Conservation (phyloP, 768 basidiomycete species). For the Xerocomus potaroensis region DNA sequence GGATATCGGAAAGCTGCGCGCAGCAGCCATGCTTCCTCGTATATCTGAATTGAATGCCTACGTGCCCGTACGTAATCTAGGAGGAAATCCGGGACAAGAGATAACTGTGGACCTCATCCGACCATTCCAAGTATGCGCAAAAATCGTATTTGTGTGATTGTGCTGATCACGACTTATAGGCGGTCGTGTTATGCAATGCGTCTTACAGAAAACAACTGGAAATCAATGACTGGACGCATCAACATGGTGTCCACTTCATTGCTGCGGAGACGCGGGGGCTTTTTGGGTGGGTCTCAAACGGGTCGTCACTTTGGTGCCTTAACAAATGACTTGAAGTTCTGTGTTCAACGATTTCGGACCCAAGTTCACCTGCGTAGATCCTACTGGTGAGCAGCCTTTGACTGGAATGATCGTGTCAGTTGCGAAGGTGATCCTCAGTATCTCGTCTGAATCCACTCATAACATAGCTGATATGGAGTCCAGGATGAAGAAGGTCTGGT, state of each 20-base stretch:
- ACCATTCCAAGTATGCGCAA: slow-evolving; percentile 75
- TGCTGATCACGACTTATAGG: slow-evolving; percentile 43
- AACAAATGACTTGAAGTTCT: slow-evolving; percentile 46
- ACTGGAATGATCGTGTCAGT: slow-evolving; percentile 95
- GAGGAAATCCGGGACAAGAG: slow-evolving; percentile 69
- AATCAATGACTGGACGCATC: slow-evolving; percentile 93
- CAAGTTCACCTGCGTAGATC: slow-evolving; percentile 93
- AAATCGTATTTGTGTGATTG: background rate
- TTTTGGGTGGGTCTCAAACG: slow-evolving; percentile 65
- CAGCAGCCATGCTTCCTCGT: slow-evolving; percentile 79
- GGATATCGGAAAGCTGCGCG: slow-evolving; percentile 87
- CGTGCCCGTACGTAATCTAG: slow-evolving; percentile 88
- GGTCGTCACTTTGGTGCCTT: background rate
- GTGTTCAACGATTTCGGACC: slow-evolving; percentile 96
- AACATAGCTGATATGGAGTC: background rate
- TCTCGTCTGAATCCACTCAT: background rate
- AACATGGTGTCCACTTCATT: slow-evolving; percentile 87
- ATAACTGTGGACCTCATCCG: slow-evolving; percentile 78
- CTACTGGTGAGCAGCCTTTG: slow-evolving; percentile 95
- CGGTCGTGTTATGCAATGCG: slow-evolving; percentile 82
- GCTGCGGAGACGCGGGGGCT: slow-evolving; percentile 88
- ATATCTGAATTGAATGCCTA: slow-evolving; percentile 94
- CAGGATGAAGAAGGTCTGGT: slow-evolving; percentile 89
- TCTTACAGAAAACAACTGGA: slow-evolving; percentile 81
- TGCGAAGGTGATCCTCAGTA: slow-evolving; percentile 54